Evolutionary conservation across 2,329 filamentous ascomycete species (phyloP).

Genomic region (Ascochyta lentis): DNA sequence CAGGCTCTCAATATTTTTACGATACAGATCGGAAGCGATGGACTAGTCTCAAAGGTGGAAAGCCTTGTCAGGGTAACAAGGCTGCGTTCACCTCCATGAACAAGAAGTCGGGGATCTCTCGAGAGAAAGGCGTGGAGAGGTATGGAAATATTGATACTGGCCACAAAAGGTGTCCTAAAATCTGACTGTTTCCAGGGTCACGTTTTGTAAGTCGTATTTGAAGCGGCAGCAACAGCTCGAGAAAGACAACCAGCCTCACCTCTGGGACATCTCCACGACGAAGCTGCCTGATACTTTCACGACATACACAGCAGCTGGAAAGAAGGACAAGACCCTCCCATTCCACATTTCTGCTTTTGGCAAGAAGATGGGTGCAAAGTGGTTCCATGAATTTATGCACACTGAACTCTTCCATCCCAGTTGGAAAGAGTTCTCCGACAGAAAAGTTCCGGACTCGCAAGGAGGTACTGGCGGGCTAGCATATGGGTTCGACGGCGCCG

Average conservation of each 20-base stretch:
- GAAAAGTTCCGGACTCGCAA: conserved; percentile 5
- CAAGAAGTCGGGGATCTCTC: neutral
- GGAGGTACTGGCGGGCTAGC: conserved; percentile 4
- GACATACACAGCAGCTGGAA: conserved; percentile 8
- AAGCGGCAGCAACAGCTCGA: conserved; percentile 12
- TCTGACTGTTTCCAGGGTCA: conserved; percentile 6
- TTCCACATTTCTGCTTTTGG: conserved; percentile 20
- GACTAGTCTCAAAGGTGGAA: conserved; percentile 11
- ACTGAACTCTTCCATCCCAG: conserved; percentile 13
- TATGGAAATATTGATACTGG: neutral
- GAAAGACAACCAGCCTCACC: conserved; percentile 16
- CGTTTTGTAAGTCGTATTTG: conserved; percentile 11
- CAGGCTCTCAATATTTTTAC: conserved; percentile 6
- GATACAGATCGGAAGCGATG: conserved; percentile 14
- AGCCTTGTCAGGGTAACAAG: conserved; percentile 17
- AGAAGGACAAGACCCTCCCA: conserved; percentile 10
- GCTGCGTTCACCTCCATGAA: conserved; percentile 13
- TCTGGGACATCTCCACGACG: conserved; percentile 16
- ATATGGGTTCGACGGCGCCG: conserved; percentile 11
- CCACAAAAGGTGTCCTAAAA: neutral
- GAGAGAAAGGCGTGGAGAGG: conserved; percentile 9
- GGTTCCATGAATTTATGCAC: conserved; percentile 21
- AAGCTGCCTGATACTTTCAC: conserved; percentile 16
- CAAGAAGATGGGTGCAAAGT: conserved; percentile 16
- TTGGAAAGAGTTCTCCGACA: conserved; percentile 10